Base-by-base conservation (phyloP, 768 basidiomycete species). In the Leccinum longicurvipes region DNA sequence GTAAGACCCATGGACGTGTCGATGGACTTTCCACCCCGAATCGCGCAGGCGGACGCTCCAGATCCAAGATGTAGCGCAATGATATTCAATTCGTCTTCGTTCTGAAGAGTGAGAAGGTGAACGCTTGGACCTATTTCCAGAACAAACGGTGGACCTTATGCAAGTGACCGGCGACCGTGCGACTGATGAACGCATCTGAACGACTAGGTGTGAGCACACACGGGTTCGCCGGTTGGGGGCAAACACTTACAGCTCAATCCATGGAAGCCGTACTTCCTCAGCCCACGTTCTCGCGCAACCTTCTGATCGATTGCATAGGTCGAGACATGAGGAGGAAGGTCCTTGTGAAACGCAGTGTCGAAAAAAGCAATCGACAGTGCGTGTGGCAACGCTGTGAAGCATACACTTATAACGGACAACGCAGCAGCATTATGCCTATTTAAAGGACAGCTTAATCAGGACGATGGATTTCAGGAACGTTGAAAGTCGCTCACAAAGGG, bases 241-340 rank as follows among this genome's bases (percentile, higher is more conserved):
- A 27, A 24, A 54, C 9, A 51, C 45, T 73, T 58, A 82, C 86
- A 89, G 61, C 85, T 87, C 62, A 93, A 67, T 3, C 94, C 94
- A 63, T 97, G 94, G 70, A 94, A 94, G 17, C 94, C 94, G 65
- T 95, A 96, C 71, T 93, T 94, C 67, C 83, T 84, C 45, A 96
- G 76, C 1, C 89, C 87, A 45, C 84, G 82, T 44, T 81, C 73
- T 36, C 75, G 75, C 0, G 88, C 83, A 44, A 87, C 73, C 9
- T 73, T 66, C 61, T 81, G 87, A 59, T 87, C 74, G 51, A 96
- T 86, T 0, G 92, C 83, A 66, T 93, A 95, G 50, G 82, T 87
- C 36, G 87, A 81, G 52, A 94, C 83, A 64, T 93, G 86, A 5
- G 72, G 62, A 0, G 91, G 91, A 15, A 98, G 80, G 10, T 88